phyloP scores from a whole-genome alignment of 257 asterid species.

The Solanum megistacrolobum region DNA sequence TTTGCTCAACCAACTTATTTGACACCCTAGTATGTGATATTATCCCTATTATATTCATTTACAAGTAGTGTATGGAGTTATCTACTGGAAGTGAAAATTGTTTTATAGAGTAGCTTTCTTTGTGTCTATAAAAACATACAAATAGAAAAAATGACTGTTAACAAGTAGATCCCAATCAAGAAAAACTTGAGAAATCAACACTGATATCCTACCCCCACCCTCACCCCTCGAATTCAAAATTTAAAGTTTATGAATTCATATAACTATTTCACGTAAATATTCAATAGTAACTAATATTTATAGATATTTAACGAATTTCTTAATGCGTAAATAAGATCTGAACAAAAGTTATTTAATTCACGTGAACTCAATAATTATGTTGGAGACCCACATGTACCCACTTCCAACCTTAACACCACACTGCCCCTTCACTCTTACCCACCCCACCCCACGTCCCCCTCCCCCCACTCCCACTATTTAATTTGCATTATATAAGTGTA shows the following conservation, averaged over 20 bases:
- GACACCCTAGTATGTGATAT: neutral
- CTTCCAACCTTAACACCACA: neutral
- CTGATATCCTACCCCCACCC: neutral
- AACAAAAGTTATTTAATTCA: neutral
- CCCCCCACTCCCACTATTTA: neutral
- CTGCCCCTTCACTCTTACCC: neutral
- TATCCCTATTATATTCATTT: neutral
- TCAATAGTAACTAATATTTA: too few species aligned
- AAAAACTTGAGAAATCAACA: neutral
- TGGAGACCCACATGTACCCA: neutral
- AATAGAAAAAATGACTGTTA: neutral
- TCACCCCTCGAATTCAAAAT: neutral
- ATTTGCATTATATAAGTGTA: neutral
- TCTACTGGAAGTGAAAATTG: neutral
- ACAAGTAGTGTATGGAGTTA: neutral
- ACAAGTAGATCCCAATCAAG: neutral
- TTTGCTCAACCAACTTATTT: neutral
- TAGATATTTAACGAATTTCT: too few species aligned
- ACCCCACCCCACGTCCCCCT: neutral
- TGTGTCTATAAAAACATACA: neutral
- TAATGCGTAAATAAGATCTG: too few species aligned
- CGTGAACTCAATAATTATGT: neutral
- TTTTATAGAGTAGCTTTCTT: neutral
- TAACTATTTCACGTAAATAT: too few species aligned
- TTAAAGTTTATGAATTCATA: too few species aligned